Percentiles rank a stretch among this genome's conserved stretches.
phyloP scores from a whole-genome alignment of 805 yeast species.

The Osmozyma mogii region DNA sequence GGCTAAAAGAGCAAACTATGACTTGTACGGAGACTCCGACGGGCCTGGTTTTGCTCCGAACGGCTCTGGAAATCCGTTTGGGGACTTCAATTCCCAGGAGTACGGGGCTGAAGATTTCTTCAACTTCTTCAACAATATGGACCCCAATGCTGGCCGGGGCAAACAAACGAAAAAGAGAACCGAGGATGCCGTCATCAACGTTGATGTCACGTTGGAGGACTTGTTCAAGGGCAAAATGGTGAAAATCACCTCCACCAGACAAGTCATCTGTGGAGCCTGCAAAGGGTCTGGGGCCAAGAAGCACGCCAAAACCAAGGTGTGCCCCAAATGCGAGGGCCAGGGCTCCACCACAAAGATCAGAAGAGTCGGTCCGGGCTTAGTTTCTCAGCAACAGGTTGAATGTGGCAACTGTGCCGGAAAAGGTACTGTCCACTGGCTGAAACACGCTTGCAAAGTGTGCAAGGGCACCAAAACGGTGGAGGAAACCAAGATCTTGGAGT shows the following conservation, averaged over 20 bases:
- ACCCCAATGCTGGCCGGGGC: constrained; percentile 9
- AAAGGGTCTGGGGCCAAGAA: constrained; percentile 68
- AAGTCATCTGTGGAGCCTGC: constrained; percentile 66
- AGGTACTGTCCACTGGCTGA: constrained; percentile 52
- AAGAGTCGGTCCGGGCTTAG: constrained; percentile 68
- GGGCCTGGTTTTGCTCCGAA: constrained; percentile 15
- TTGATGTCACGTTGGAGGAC: constrained; percentile 64
- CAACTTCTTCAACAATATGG: constrained; percentile 51
- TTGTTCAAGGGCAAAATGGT: constrained; percentile 74
- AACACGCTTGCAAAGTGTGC: constrained; percentile 76
- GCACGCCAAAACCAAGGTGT: constrained; percentile 45
- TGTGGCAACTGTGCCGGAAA: constrained; percentile 68
- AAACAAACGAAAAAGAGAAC: constrained; percentile 33
- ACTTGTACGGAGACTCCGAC: constrained; percentile 41
- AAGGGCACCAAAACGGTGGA: constrained; percentile 53
- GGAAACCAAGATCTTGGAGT: constrained; percentile 67
- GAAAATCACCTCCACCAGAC: constrained; percentile 64
- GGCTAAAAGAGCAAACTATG: constrained; percentile 49
- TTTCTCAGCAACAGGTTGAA: constrained; percentile 49
- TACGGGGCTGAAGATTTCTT: constrained; percentile 72
- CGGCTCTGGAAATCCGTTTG: constrained; percentile 26
- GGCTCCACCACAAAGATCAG: constrained; percentile 56
- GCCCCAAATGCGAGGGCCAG: constrained; percentile 65
- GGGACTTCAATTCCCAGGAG: constrained; percentile 32
- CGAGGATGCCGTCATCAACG: constrained; percentile 58